Percentiles rank a stretch among this genome's conserved stretches.
Evolutionary conservation across 1,139 yeast species (phyloP).

Genomic region (Sugiyamaella xylanicola): DNA sequence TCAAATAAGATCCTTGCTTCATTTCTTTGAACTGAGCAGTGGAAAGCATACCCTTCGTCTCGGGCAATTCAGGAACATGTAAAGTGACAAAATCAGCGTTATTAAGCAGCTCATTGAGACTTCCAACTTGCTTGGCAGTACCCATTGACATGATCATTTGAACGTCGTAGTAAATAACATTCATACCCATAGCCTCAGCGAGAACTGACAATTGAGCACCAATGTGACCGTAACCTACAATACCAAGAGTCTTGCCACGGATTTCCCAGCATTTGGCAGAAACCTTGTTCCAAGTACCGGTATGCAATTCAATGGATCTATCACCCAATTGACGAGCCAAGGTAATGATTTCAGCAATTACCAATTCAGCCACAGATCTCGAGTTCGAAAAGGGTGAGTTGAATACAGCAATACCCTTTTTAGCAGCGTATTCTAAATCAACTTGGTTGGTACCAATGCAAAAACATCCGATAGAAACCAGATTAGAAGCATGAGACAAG

Average conservation of each 20-base stretch:
- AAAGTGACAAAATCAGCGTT: conserved; percentile 86
- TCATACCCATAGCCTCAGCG: conserved; percentile 98
- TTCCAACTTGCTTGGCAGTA: conserved; percentile 89
- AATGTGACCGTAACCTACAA: conserved; percentile 97
- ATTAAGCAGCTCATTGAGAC: conserved; percentile 78
- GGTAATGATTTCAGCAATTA: conserved; percentile 90
- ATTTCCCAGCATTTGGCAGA: conserved; percentile 97
- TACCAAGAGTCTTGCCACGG: conserved; percentile 97
- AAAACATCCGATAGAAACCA: conserved; percentile 94
- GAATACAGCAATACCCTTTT: conserved; percentile 92
- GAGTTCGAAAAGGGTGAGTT: conserved; percentile 99
- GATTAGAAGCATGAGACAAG: conserved; percentile 81
- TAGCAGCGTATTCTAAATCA: conserved; percentile 88
- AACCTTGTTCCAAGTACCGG: conserved; percentile 98
- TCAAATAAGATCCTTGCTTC: conserved; percentile 94
- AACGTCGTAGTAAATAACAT: conserved; percentile 90
- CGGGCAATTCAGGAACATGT: conserved; percentile 95
- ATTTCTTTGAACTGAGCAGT: conserved; percentile 92
- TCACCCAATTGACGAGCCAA: conserved; percentile 97
- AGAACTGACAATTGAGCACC: conserved; percentile 95
- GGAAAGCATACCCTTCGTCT: conserved; percentile 86
- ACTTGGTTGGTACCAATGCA: conserved; percentile 99
- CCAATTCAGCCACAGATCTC: conserved; percentile 97
- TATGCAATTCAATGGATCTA: conserved; percentile 92
- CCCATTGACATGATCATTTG: conserved; percentile 95